These are phyloP conservation scores for Ministeria vibrans DNA, from an alignment of 78 protist species.

Conservation along the genomic window DNA sequence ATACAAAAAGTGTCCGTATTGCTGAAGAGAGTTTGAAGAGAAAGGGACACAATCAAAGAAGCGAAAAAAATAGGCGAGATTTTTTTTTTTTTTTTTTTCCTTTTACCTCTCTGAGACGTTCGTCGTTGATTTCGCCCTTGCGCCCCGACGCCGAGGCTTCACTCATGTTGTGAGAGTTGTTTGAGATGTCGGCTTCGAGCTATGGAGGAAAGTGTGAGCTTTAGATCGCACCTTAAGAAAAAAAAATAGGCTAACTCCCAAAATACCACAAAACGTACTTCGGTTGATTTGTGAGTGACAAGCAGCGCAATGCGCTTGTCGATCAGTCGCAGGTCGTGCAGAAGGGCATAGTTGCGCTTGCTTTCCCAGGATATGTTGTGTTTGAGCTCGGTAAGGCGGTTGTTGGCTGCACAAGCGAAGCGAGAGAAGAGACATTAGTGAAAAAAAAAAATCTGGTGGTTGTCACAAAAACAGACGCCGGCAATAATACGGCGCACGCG, in stretches of 20 bases:
- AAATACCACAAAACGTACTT: neutral
- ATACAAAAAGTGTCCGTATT: conserved; percentile 48
- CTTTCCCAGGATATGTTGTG: neutral
- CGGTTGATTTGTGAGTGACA: neutral
- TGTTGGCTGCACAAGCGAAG: neutral
- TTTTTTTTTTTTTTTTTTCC: no score
- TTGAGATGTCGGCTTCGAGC: neutral
- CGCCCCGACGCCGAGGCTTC: neutral
- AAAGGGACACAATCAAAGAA: neutral
- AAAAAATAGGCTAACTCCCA: neutral
- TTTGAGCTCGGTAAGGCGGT: neutral
- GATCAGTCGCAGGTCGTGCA: neutral
- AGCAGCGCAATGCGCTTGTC: conserved; percentile 1
- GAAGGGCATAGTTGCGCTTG: neutral
- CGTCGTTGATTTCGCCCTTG: neutral
- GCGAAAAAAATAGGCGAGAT: no score
- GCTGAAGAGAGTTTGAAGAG: neutral
- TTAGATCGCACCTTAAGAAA: neutral
- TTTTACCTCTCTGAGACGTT: no score
- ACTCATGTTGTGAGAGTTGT: neutral
- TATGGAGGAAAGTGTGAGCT: neutral
- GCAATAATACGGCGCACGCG: no score
- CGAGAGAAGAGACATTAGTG: no score
- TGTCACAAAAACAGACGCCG: no score
- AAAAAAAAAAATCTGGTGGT: no score